phyloP scores from a whole-genome alignment of 257 asterid species.

The Fraxinus cuspidata region DNA sequence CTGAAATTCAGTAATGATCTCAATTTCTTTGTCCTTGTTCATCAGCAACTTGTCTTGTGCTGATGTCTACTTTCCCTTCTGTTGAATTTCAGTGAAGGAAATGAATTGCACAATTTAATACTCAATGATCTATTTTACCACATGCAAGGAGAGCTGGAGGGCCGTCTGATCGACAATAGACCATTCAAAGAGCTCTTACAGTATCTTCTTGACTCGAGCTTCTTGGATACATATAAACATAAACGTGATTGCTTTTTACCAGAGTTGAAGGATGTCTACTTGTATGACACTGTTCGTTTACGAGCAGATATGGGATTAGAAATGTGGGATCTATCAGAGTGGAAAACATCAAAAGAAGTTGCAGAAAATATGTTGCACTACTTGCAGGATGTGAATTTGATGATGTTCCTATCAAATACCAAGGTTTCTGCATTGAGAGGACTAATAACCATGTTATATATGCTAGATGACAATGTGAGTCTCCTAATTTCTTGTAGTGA shows the following conservation, averaged over 20 bases:
- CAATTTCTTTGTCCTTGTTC: neutral
- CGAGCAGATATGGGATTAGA: slow-evolving; percentile 72
- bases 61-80: slow-evolving; percentile 14
- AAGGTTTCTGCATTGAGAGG: slow-evolving; percentile 81
- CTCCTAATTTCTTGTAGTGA: slow-evolving; percentile 16
- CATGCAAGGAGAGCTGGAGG: slow-evolving; percentile 91
- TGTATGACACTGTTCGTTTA: slow-evolving; percentile 62
- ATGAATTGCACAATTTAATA: slow-evolving; percentile 65
- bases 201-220: slow-evolving; percentile 61
- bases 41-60: neutral
- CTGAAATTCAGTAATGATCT: slow-evolving; percentile 4
- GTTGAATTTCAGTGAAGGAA: slow-evolving; percentile 62
- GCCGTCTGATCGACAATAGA: slow-evolving; percentile 72
- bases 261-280: slow-evolving; percentile 35
- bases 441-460: slow-evolving; percentile 56
- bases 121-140: slow-evolving; percentile 81
- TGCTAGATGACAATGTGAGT: slow-evolving; percentile 60
- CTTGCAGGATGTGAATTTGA: slow-evolving; percentile 63
- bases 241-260: slow-evolving; percentile 49
- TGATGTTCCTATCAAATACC: slow-evolving; percentile 51
- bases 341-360: slow-evolving; percentile 68
- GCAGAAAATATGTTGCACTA: slow-evolving; percentile 66
- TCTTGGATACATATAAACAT: slow-evolving; percentile 58
- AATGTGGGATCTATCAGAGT: slow-evolving; percentile 68
- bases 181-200: slow-evolving; percentile 80